These are phyloP conservation scores for Debaryomyces tyrocola DNA, from an alignment of 805 yeast genomes.

Conservation along the genomic window DNA sequence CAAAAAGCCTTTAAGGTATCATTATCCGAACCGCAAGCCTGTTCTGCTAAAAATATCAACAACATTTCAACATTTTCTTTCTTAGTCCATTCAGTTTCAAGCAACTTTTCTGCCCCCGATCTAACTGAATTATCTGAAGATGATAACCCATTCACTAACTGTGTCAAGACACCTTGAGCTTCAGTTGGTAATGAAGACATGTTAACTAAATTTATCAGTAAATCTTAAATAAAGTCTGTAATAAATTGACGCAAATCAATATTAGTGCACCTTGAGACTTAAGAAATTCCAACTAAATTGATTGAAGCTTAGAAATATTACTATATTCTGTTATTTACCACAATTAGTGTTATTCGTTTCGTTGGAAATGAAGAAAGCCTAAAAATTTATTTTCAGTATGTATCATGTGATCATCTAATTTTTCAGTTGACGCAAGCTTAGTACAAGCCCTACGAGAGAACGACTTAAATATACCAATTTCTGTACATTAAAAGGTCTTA, in stretches of 20 bases:
- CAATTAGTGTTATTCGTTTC: too few species aligned
- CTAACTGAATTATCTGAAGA: slow-evolving; percentile 78
- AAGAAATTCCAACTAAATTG: not conserved
- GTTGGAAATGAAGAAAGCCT: too few species aligned
- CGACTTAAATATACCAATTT: too few species aligned
- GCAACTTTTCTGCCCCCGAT: slow-evolving; percentile 70
- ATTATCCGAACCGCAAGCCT: slow-evolving; percentile 58
- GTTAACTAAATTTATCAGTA: not conserved
- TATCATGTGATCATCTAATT: too few species aligned
- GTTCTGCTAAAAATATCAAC: slow-evolving; percentile 77
- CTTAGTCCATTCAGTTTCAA: slow-evolving; percentile 76
- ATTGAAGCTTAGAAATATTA: too few species aligned
- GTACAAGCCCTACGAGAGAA: too few species aligned
- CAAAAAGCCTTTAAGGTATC: slow-evolving; percentile 65
- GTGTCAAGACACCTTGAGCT: slow-evolving; percentile 50
- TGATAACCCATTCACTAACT: slow-evolving; percentile 63
- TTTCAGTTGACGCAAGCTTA: too few species aligned
- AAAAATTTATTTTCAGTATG: too few species aligned
- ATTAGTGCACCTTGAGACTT: not conserved
- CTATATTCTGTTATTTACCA: too few species aligned
- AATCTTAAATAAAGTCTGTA: not conserved
- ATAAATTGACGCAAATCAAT: too few species aligned
- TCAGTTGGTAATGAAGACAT: slow-evolving; percentile 61
- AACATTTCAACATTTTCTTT: slow-evolving; percentile 66
- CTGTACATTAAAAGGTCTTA: too few species aligned